Conservation (phyloP, 192 early-diverging fungal species). For the Backusella psychrophila region DNA sequence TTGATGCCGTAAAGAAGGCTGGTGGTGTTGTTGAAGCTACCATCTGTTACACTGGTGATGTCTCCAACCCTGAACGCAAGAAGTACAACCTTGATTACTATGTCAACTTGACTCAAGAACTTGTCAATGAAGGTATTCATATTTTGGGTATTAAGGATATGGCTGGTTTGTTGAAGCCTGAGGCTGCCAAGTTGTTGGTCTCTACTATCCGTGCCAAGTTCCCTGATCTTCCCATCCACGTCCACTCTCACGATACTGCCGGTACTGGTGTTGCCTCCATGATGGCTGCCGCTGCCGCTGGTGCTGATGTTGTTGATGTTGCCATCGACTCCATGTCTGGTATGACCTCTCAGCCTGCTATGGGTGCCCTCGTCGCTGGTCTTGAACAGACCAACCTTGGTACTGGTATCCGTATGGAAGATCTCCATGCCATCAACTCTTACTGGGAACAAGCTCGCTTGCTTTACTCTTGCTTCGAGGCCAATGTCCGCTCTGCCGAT, state of each 20-base stretch:
- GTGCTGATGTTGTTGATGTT: conserved; percentile 91
- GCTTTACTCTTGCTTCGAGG: conserved; percentile 96
- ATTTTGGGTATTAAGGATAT: conserved; percentile 94
- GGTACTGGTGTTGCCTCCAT: conserved; percentile 96
- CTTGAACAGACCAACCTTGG: conserved; percentile 75
- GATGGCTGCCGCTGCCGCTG: conserved; percentile 88
- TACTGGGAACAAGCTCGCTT: conserved; percentile 98
- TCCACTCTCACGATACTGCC: conserved; percentile 97
- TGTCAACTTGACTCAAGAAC: conserved; percentile 82
- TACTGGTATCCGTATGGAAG: conserved; percentile 83
- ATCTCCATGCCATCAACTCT: conserved; percentile 80
- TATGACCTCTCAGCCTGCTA: conserved; percentile 93
- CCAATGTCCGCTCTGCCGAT: conserved; percentile 84
- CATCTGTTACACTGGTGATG: conserved; percentile 93
- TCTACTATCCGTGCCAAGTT: conserved; percentile 82
- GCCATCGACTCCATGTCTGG: conserved; percentile 96
- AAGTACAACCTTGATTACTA: conserved; percentile 94
- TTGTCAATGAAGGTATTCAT: conserved; percentile 90
- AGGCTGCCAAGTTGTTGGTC: conserved; percentile 83
- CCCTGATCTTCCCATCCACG: conserved; percentile 92
- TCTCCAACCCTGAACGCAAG: conserved; percentile 75
- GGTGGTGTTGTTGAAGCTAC: conserved; percentile 93
- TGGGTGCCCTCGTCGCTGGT: conserved; percentile 91
- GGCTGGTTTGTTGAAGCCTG: conserved; percentile 95
- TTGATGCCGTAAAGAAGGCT: conserved; percentile 89